These are phyloP conservation scores for Picochlorum sp. DNA, from an alignment of 139 green algal species.

Conservation along the genomic window DNA sequence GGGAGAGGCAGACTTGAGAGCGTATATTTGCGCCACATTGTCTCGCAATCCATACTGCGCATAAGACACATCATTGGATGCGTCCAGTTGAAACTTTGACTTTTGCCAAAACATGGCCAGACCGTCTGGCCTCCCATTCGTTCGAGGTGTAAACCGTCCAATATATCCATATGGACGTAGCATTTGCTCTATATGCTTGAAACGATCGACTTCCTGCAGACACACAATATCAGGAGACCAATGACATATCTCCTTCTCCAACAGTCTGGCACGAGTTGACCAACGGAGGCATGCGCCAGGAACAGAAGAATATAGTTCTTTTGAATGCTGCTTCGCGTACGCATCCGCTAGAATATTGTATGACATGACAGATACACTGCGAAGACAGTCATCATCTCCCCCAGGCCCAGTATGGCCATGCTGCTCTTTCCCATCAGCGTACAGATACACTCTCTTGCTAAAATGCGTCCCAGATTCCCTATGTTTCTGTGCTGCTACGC, in stretches of 20 bases:
- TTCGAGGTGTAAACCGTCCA: constrained; percentile 28
- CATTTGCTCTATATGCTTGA: constrained; percentile 32
- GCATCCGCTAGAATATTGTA: constrained; percentile 76
- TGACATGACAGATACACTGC: constrained; percentile 44
- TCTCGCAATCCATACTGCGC: constrained; percentile 49
- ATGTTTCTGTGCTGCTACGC: too few relatives aligned
- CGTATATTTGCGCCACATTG: constrained; percentile 65
- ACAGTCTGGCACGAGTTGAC: constrained; percentile 20
- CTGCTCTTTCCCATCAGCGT: neutral
- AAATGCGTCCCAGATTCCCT: too few relatives aligned
- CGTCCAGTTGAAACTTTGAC: constrained; percentile 11
- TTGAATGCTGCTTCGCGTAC: constrained; percentile 46
- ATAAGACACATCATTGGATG: constrained; percentile 37
- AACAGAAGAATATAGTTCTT: constrained; percentile 50
- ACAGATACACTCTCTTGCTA: too few relatives aligned
- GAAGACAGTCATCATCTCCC: neutral
- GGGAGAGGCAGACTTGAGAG: neutral
- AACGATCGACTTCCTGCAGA: constrained; percentile 75
- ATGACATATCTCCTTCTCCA: constrained; percentile 25
- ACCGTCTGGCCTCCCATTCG: constrained; percentile 40
- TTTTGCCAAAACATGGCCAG: constrained; percentile 63
- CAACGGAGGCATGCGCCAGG: constrained; percentile 44
- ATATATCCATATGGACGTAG: constrained; percentile 40
- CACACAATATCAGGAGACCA: constrained; percentile 52
- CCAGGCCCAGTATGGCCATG: neutral